Percentiles rank a stretch among this genome's conserved stretches.
These are phyloP conservation scores for Boletus patriciae DNA, from an alignment of 768 basidiomycete species.

Conservation along the genomic window DNA sequence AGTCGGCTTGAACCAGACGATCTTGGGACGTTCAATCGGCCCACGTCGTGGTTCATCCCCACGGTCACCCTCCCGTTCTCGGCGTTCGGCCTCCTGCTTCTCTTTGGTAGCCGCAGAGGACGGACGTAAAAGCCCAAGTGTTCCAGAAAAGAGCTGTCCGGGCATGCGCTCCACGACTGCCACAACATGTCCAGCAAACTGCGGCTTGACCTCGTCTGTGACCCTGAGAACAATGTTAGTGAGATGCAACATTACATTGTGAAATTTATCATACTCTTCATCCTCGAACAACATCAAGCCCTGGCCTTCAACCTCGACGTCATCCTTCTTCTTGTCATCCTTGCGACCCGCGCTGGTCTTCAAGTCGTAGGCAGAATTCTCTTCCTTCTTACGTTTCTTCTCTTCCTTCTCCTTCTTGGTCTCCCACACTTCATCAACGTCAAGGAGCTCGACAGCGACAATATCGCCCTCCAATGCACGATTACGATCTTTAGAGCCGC, in stretches of 20 bases:
- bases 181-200: slow-evolving; percentile 98
- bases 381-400: slow-evolving; percentile 99
- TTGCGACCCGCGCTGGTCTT: slow-evolving; percentile 74
- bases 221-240: slow-evolving; percentile 53
- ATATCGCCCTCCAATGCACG: slow-evolving; percentile 98
- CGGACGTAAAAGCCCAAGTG: slow-evolving; percentile 90
- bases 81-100: slow-evolving; percentile 96
- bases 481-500: slow-evolving; percentile 98
- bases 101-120: slow-evolving; percentile 98
- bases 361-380: slow-evolving; percentile 92
- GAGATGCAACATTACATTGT: background rate
- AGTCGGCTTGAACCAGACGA: slow-evolving; percentile 99
- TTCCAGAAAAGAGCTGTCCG: slow-evolving; percentile 97
- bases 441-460: slow-evolving; percentile 94
- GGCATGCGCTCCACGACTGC: slow-evolving; percentile 99
- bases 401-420: slow-evolving; percentile 99
- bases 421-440: slow-evolving; percentile 97
- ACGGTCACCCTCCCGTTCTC: slow-evolving; percentile 93
- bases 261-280: slow-evolving; percentile 67
- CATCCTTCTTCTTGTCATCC: slow-evolving; percentile 99
- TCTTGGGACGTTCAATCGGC: slow-evolving; percentile 90
- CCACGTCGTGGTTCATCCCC: slow-evolving; percentile 78
- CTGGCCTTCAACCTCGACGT: slow-evolving; percentile 99
- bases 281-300: slow-evolving; percentile 96
- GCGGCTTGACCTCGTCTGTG: slow-evolving; percentile 96